A percentile compares a stretch with the other conserved stretches of the same genome.
Conservation (phyloP, 805 yeast genomes). For the Yamadazyma philogaea region DNA sequence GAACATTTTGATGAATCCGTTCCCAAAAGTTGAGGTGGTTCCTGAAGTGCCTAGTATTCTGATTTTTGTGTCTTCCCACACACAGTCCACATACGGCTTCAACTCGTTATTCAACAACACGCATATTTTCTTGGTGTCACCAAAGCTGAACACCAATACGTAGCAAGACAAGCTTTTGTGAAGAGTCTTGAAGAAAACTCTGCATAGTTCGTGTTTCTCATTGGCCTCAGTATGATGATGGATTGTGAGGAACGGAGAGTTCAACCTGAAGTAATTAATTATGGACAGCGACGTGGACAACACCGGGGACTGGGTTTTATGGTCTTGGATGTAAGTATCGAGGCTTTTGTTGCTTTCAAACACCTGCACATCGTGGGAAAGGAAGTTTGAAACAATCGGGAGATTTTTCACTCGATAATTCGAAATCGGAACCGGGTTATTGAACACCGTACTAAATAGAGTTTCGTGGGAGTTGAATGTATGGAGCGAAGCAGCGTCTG, state of each 20-base stretch:
- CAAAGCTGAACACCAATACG: constrained; percentile 20
- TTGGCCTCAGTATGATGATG: constrained; percentile 10
- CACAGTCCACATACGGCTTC: constrained; percentile 28
- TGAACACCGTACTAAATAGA: constrained; percentile 17
- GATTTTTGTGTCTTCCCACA: constrained; percentile 26
- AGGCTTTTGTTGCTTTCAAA: constrained; percentile 4
- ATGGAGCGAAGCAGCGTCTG: constrained; percentile 11
- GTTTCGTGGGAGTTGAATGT: constrained; percentile 21
- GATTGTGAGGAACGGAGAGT: constrained; percentile 28
- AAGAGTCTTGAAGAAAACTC: constrained; percentile 20
- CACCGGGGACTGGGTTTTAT: constrained; percentile 11
- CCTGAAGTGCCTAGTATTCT: constrained; percentile 33
- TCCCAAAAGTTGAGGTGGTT: constrained; percentile 34
- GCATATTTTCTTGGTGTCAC: constrained; percentile 13
- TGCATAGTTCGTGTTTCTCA: constrained; percentile 23
- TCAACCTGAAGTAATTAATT: constrained; percentile 25
- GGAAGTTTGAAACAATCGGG: constrained; percentile 20
- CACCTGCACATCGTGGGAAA: constrained; percentile 9
- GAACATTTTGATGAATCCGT: constrained; percentile 24
- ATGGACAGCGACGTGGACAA: constrained; percentile 22
- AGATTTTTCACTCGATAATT: constrained; percentile 10
- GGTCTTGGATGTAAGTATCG: not conserved
- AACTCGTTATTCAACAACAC: constrained; percentile 27
- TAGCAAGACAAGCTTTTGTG: constrained; percentile 28
- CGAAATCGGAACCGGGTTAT: constrained; percentile 8